Conservation (phyloP, 2,329 filamentous ascomycete genomes). For the Cladorrhinum sp. region DNA sequence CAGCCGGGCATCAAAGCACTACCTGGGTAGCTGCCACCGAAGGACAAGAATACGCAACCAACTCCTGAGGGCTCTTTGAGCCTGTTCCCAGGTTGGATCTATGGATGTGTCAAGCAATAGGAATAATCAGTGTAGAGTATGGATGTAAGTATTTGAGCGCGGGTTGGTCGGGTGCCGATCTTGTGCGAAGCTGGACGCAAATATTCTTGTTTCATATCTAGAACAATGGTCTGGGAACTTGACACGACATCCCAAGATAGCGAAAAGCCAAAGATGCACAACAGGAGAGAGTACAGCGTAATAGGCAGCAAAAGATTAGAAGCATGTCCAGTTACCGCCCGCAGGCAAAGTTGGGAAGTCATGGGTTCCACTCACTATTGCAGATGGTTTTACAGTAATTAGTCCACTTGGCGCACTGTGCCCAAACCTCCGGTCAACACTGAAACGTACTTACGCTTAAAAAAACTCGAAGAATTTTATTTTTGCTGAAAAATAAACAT, state of each 20-base stretch:
- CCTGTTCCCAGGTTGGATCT: background rate
- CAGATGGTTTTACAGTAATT: background rate
- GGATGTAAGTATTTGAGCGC: no score
- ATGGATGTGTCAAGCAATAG: background rate
- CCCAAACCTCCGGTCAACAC: no score
- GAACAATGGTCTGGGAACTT: background rate
- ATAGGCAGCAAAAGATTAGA: background rate
- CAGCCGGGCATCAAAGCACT: background rate
- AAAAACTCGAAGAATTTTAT: no score
- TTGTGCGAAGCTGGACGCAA: background rate
- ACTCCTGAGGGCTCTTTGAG: background rate
- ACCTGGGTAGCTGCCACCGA: background rate
- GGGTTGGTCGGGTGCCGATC: no score
- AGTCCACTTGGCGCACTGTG: background rate
- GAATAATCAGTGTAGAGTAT: background rate
- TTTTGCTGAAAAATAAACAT: no score
- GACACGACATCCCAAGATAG: background rate
- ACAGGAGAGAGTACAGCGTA: background rate
- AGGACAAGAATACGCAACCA: background rate
- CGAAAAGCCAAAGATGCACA: background rate
- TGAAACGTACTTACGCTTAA: no score
- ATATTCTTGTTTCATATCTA: background rate
- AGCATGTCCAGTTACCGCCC: background rate
- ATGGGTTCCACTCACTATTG: background rate
- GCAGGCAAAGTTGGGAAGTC: background rate